phyloP scores from a whole-genome alignment of 2,329 filamentous ascomycete genomes.

The Monosporascus sp. region DNA sequence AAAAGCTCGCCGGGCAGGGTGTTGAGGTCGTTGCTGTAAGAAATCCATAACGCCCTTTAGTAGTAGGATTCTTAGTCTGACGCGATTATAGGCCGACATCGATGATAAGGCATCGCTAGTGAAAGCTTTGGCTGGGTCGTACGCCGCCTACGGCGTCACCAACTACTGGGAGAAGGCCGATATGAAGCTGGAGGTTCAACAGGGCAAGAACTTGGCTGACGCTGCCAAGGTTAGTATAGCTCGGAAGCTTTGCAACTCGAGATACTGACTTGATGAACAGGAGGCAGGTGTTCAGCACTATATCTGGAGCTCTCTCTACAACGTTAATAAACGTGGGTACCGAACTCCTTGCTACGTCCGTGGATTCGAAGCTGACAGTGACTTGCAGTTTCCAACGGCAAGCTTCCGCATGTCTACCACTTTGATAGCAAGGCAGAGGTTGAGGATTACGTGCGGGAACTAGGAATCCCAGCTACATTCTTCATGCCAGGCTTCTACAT shows the following conservation, averaged over 20 bases:
- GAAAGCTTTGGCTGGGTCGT: conserved; percentile 37
- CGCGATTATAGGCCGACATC: conserved; percentile 37
- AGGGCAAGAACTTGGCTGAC: conserved; percentile 42
- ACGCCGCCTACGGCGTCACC: conserved; percentile 47
- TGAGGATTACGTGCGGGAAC: conserved; percentile 45
- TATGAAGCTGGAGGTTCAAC: conserved; percentile 36
- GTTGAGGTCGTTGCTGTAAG: conserved; percentile 43
- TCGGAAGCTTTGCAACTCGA: not conserved
- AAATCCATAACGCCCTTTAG: conserved; percentile 1
- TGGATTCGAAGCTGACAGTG: conserved; percentile 1
- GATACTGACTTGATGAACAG: conserved; percentile 14
- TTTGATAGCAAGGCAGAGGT: conserved; percentile 54
- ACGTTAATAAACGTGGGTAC: conserved; percentile 33
- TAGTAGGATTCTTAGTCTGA: conserved; percentile 1
- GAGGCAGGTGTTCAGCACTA: conserved; percentile 36
- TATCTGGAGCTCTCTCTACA: conserved; percentile 38
- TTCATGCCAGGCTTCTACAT: conserved; percentile 50
- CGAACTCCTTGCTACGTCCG: not conserved
- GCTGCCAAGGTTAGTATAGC: conserved; percentile 32
- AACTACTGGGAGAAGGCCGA: conserved; percentile 43
- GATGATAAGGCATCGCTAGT: conserved; percentile 38
- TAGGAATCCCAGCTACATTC: conserved; percentile 43
- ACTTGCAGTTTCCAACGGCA: conserved; percentile 32
- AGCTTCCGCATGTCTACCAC: conserved; percentile 37
- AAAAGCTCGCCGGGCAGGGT: conserved; percentile 37